Evolutionary conservation across 129 eudicot genomes (phyloP).

Genomic region (Rutidosis leptorrhynchoides): DNA sequence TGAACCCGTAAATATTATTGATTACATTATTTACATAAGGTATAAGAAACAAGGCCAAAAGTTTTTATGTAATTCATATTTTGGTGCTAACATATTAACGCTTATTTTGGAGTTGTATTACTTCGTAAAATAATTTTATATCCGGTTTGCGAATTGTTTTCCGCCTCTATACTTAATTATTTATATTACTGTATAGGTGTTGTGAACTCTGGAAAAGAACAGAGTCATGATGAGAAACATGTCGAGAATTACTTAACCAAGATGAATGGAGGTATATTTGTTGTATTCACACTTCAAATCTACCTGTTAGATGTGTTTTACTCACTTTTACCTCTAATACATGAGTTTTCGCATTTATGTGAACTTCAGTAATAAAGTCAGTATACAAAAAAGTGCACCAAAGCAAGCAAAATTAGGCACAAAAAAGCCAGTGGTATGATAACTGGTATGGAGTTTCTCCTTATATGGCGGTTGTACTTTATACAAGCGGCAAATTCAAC

Average conservation of each 20-base stretch:
- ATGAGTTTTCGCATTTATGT: background rate
- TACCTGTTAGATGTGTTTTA: background rate
- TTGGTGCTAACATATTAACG: too few relatives aligned
- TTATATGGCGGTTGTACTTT: background rate
- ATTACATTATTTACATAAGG: too few relatives aligned
- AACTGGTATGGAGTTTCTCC: constrained; percentile 29
- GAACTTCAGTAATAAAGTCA: constrained; percentile 71
- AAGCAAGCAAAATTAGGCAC: constrained; percentile 92
- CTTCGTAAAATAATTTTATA: too few relatives aligned
- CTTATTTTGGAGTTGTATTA: too few relatives aligned
- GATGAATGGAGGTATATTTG: constrained; percentile 72
- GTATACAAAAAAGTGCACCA: constrained; percentile 92
- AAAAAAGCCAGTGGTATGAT: constrained; percentile 97
- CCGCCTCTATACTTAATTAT: too few relatives aligned
- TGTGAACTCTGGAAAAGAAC: constrained; percentile 92
- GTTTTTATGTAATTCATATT: too few relatives aligned
- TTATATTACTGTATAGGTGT: too few relatives aligned
- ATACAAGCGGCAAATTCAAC: too few relatives aligned
- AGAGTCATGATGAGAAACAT: constrained; percentile 98
- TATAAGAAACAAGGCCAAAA: too few relatives aligned
- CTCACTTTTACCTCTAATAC: background rate
- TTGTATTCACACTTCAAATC: background rate
- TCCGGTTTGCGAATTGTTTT: too few relatives aligned
- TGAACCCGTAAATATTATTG: too few relatives aligned
- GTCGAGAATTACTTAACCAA: constrained; percentile 96